phyloP scores from a whole-genome alignment of 257 asterid genomes.

The Solanum sitiens region DNA sequence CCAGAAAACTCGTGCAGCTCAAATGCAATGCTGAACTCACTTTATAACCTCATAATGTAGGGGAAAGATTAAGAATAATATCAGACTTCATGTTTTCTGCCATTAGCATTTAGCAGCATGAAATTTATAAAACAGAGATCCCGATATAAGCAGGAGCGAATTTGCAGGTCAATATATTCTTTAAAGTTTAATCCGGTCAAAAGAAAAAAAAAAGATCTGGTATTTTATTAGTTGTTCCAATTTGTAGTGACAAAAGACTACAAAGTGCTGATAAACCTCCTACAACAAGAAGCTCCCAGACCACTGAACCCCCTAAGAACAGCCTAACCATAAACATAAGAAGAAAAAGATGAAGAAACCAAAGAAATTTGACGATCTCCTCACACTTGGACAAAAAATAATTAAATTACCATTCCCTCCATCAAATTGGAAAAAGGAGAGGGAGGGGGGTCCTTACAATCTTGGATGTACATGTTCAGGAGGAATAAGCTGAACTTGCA shows the following conservation, averaged over 20 bases:
- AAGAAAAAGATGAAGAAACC: not conserved
- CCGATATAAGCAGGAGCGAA: not conserved
- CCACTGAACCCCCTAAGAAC: not conserved
- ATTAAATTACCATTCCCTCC: not conserved
- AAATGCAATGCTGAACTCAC: not conserved
- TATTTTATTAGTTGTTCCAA: not conserved
- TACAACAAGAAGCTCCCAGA: not conserved
- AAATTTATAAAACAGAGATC: not conserved
- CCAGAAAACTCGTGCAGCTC: not conserved
- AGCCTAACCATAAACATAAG: not conserved
- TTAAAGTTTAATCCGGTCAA: not conserved
- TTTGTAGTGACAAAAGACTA: not conserved
- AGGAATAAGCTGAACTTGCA: slow-evolving; percentile 72
- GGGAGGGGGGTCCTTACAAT: slow-evolving; percentile 36
- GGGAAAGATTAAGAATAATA: not conserved
- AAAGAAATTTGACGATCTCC: not conserved
- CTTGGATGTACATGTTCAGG: slow-evolving; percentile 67
- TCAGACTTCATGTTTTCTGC: not conserved
- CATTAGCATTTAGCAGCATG: not conserved
- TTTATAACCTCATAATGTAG: not conserved
- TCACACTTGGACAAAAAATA: not conserved
- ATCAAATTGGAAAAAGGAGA: not conserved
- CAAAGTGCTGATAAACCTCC: not conserved
- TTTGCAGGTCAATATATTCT: not conserved
- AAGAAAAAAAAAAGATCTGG: not conserved